Conservation (phyloP, 768 basidiomycete species). For the Leccinum boreale region DNA sequence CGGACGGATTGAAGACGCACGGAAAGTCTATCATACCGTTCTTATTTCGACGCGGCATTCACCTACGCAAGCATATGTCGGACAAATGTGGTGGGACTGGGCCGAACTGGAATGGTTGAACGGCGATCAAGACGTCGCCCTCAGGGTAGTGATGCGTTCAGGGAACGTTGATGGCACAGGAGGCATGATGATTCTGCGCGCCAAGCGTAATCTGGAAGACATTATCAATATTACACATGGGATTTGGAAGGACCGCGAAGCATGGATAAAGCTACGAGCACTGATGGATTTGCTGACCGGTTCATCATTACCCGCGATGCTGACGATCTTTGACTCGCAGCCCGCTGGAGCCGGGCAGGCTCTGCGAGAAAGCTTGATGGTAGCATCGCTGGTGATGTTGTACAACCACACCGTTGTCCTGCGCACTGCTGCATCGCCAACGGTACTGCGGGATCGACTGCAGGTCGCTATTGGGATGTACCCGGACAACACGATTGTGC, state of each 20-base stretch:
- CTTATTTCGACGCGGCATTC: slow-evolving; percentile 45
- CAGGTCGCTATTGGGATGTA: slow-evolving; percentile 53
- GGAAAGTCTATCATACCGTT: slow-evolving; percentile 74
- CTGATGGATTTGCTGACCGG: slow-evolving; percentile 61
- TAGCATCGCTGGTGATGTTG: slow-evolving; percentile 55
- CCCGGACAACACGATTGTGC: slow-evolving; percentile 66
- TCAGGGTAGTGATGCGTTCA: slow-evolving; percentile 52
- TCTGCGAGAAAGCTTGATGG: slow-evolving; percentile 49
- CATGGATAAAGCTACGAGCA: slow-evolving; percentile 64
- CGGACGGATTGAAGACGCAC: slow-evolving; percentile 61
- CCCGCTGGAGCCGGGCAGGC: slow-evolving; percentile 15
- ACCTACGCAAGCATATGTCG: slow-evolving; percentile 34
- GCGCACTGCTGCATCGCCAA: slow-evolving; percentile 56
- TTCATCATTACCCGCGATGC: slow-evolving; percentile 37
- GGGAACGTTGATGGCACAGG: slow-evolving; percentile 50
- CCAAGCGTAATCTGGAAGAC: slow-evolving; percentile 62
- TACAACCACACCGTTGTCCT: slow-evolving; percentile 57
- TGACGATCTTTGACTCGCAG: slow-evolving; percentile 36
- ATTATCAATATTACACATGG: slow-evolving; percentile 29
- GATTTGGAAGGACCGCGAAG: slow-evolving; percentile 56
- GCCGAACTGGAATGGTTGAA: slow-evolving; percentile 80
- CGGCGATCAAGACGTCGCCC: slow-evolving; percentile 46
- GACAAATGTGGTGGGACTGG: slow-evolving; percentile 77
- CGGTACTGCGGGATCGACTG: slow-evolving; percentile 54
- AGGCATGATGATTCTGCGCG: slow-evolving; percentile 56